Conservation (phyloP, 768 basidiomycete species). For the Collybia mongolica region DNA sequence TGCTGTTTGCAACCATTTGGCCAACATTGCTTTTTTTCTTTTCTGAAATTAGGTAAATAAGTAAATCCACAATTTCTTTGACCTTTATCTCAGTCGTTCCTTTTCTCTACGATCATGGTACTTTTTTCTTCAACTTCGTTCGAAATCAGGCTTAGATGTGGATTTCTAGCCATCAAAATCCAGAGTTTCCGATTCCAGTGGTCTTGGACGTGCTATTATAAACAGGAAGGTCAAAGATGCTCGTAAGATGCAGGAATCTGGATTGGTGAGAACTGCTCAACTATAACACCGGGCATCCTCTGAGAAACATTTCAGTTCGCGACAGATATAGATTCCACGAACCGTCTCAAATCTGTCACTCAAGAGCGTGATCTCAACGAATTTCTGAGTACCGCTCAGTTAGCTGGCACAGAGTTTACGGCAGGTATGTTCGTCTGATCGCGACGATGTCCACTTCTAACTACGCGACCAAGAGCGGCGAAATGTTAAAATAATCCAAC, state of each 20-base stretch:
- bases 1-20: too few species aligned
- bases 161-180: constrained; percentile 50
- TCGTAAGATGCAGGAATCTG: constrained; percentile 54
- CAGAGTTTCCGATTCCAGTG: constrained; percentile 68
- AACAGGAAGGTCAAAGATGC: constrained; percentile 86
- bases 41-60: too few species aligned
- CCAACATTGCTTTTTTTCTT: too few species aligned
- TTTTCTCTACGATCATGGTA: not conserved
- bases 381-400: constrained; percentile 90
- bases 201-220: constrained; percentile 93
- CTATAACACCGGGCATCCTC: constrained; percentile 2
- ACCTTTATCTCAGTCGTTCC: too few species aligned
- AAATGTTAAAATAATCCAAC: constrained; percentile 76
- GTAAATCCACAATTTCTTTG: too few species aligned
- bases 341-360: constrained; percentile 85
- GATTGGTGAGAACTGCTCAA: constrained; percentile 49
- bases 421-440: constrained; percentile 60
- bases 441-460: not conserved
- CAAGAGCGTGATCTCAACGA: constrained; percentile 96
- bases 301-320: constrained; percentile 52
- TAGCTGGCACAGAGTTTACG: constrained; percentile 94
- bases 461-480: constrained; percentile 54
- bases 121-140: too few species aligned
- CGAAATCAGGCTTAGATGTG: too few species aligned
- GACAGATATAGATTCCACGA: constrained; percentile 67